phyloP scores from a whole-genome alignment of 139 green algal genomes.

The Zygnema circumcarinatum region DNA sequence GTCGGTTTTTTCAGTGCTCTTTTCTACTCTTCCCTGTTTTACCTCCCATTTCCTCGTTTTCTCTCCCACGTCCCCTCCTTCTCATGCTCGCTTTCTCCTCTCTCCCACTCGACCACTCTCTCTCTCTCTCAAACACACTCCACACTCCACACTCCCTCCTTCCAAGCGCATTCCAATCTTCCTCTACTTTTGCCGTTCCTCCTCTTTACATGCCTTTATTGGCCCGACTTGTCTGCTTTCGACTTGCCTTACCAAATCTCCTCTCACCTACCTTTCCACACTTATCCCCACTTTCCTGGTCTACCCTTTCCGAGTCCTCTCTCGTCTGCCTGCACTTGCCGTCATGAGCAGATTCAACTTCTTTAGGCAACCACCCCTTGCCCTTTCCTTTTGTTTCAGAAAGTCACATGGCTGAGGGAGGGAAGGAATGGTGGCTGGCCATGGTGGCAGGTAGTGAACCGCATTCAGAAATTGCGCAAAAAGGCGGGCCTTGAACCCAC shows the following conservation, averaged over 20 bases:
- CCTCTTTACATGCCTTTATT: too few relatives aligned
- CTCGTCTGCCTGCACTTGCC: too few relatives aligned
- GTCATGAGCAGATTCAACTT: not conserved
- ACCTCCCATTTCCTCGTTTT: not conserved
- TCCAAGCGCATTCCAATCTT: too few relatives aligned
- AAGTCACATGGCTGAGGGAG: not conserved
- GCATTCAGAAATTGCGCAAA: slow-evolving; percentile 96
- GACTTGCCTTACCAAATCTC: too few relatives aligned
- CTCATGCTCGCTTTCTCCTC: slow-evolving; percentile 21
- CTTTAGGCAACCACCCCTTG: not conserved
- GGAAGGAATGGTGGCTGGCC: not conserved
- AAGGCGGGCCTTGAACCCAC: slow-evolving; percentile 69
- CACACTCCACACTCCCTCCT: too few relatives aligned
- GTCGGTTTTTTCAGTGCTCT: slow-evolving; percentile 58
- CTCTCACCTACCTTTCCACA: too few relatives aligned
- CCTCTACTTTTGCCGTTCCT: too few relatives aligned
- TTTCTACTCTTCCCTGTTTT: not conserved
- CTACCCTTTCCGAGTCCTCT: not conserved
- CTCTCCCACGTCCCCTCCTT: not conserved
- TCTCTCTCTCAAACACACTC: slow-evolving; percentile 12
- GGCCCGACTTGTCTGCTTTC: too few relatives aligned
- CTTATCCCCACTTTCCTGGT: not conserved
- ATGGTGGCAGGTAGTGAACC: slow-evolving; percentile 76
- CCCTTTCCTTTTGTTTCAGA: slow-evolving; percentile 9
- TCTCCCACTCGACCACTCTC: not conserved